These are phyloP conservation scores for Schwanniomyces yamadae DNA, from an alignment of 805 yeast genomes.

Conservation along the genomic window DNA sequence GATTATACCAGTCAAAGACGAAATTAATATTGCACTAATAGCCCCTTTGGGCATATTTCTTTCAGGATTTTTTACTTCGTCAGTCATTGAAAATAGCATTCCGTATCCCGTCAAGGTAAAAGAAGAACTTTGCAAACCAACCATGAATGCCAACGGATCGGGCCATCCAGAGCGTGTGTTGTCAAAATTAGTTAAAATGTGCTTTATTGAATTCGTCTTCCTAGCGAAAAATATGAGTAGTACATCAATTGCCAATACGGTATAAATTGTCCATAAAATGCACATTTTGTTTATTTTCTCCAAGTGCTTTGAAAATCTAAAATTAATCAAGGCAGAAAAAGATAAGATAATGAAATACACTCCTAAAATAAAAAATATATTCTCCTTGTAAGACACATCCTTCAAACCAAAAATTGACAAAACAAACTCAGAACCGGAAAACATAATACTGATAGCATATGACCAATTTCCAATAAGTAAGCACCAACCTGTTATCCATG, in stretches of 20 bases:
- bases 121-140: constrained; percentile 76
- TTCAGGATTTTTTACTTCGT: constrained; percentile 77
- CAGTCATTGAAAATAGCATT: constrained; percentile 76
- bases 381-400: constrained; percentile 56
- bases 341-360: constrained; percentile 57
- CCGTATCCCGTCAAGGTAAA: constrained; percentile 84
- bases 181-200: constrained; percentile 65
- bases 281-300: constrained; percentile 66
- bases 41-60: constrained; percentile 73
- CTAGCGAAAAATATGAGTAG: constrained; percentile 57
- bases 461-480: constrained; percentile 75
- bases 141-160: constrained; percentile 63
- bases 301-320: constrained; percentile 56
- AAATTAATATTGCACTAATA: constrained; percentile 58
- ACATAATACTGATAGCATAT: constrained; percentile 69
- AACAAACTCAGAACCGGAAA: constrained; percentile 74
- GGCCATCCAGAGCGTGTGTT: constrained; percentile 78
- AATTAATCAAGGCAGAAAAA: constrained; percentile 61
- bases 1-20: constrained; percentile 67
- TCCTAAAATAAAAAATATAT: constrained; percentile 53
- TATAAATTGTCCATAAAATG: constrained; percentile 73
- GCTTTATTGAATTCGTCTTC: constrained; percentile 56
- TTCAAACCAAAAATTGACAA: constrained; percentile 64
- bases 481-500: constrained; percentile 82
- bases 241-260: constrained; percentile 66